Conservation (phyloP, 768 basidiomycete species). For the Russula lepida region DNA sequence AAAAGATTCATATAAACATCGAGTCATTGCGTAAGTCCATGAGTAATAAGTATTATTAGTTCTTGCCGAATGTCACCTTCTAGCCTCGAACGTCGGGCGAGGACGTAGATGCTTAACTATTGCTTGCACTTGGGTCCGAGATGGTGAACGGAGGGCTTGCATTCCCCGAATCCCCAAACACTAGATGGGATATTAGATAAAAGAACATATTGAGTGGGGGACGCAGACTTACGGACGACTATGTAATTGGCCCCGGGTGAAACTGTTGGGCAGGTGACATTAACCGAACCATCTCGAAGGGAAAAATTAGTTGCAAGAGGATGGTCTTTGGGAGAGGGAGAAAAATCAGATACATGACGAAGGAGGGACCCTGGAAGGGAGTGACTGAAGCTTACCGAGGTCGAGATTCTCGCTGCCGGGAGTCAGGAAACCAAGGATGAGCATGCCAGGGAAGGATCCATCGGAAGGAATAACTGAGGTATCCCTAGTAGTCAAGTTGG, state of each 20-base stretch:
- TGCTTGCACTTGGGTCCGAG: not conserved
- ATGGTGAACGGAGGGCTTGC: slow-evolving; percentile 15
- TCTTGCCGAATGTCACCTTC: too few relatives aligned
- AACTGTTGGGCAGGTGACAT: slow-evolving; percentile 35
- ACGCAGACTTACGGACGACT: slow-evolving; percentile 34
- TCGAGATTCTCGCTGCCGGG: slow-evolving; percentile 37
- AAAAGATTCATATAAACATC: not conserved
- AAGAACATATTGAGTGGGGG: not conserved
- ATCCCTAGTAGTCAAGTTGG: slow-evolving; percentile 15
- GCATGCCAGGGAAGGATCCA: slow-evolving; percentile 31
- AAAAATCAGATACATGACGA: not conserved
- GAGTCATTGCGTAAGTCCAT: not conserved
- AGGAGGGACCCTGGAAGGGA: too few relatives aligned
- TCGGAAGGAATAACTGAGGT: slow-evolving; percentile 33
- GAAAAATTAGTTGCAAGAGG: slow-evolving; percentile 38
- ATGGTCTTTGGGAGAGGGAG: slow-evolving; percentile 26
- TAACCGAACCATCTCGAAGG: slow-evolving; percentile 32
- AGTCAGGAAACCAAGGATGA: slow-evolving; percentile 39
- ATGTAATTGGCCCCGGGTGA: slow-evolving; percentile 35
- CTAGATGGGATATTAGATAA: not conserved
- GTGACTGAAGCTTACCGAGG: slow-evolving; percentile 33
- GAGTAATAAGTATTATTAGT: not conserved
- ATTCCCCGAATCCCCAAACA: slow-evolving; percentile 16
- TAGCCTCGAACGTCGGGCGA: not conserved
- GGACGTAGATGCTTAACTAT: not conserved